Evolutionary conservation across 225 moss, liverwort and hornwort genomes (phyloP).

Genomic region (Pseudoscleropodium purum): DNA sequence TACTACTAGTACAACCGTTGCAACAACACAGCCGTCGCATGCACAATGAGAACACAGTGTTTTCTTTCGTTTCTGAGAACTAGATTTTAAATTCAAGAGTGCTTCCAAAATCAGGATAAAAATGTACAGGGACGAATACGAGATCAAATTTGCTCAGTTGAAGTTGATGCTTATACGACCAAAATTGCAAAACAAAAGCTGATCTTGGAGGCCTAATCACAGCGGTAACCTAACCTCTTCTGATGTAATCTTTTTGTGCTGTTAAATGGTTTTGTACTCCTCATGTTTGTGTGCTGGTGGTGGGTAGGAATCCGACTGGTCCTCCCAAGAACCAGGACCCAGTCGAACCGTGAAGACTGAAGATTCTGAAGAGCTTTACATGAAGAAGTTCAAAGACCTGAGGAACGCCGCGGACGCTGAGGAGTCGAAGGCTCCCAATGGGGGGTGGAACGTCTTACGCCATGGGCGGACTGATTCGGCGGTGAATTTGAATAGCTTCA

Average conservation of each 20-base stretch:
- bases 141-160: not conserved
- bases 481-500: not conserved
- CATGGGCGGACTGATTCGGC: not conserved
- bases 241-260: not conserved
- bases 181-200: not conserved
- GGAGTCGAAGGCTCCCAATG: not conserved
- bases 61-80: not conserved
- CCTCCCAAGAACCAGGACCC: not conserved
- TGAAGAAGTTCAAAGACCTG: not conserved
- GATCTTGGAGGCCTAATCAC: not conserved
- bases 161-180: not conserved
- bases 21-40: not conserved
- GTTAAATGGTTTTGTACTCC: not conserved
- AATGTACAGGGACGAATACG: not conserved
- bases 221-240: not conserved
- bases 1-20: not conserved
- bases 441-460: not conserved
- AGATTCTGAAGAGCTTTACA: not conserved
- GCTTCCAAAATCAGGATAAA: not conserved
- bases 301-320: not conserved
- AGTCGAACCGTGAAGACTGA: not conserved
- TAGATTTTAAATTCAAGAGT: not conserved
- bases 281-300: not conserved
- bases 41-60: not conserved
- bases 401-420: not conserved